phyloP scores from a whole-genome alignment of 768 basidiomycete genomes.

The Naganishia vaughanmartiniae region DNA sequence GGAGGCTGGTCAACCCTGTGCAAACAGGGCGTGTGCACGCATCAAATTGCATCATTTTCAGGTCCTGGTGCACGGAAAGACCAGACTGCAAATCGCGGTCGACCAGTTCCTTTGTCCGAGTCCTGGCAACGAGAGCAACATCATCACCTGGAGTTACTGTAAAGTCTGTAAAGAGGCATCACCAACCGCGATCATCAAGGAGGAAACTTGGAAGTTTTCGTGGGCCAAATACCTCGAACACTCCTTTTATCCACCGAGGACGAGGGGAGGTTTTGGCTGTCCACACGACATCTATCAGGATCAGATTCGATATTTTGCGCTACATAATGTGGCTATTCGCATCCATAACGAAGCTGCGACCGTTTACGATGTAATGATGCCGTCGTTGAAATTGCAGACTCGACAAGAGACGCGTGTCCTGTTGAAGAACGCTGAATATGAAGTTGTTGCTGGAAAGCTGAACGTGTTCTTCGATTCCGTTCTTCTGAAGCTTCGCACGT shows the following conservation, averaged over 20 bases:
- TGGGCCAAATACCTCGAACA: conserved; percentile 95
- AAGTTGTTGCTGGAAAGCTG: conserved; percentile 70
- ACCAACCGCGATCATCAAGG: conserved; percentile 84
- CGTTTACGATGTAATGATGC: conserved; percentile 82
- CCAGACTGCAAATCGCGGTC: conserved; percentile 74
- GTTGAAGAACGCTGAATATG: conserved; percentile 88
- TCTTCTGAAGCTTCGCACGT: conserved; percentile 48
- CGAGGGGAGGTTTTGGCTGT: conserved; percentile 78
- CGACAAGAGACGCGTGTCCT: conserved; percentile 82
- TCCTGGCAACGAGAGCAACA: conserved; percentile 58
- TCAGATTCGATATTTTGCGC: conserved; percentile 87
- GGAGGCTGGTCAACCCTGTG: conserved; percentile 63
- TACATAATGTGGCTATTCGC: conserved; percentile 58
- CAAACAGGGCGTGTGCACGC: conserved; percentile 78
- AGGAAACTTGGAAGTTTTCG: conserved; percentile 89
- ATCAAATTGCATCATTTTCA: conserved; percentile 78
- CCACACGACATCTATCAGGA: conserved; percentile 91
- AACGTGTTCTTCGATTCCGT: conserved; percentile 56
- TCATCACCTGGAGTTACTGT: conserved; percentile 80
- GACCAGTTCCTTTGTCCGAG: conserved; percentile 62
- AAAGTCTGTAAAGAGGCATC: conserved; percentile 74
- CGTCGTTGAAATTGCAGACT: conserved; percentile 79
- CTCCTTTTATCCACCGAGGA: conserved; percentile 88
- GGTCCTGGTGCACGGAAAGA: conserved; percentile 86
- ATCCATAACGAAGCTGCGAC: conserved; percentile 81